Evolutionary conservation across 306 rosid genomes (phyloP).

Genomic region (Cicer bijugum): DNA sequence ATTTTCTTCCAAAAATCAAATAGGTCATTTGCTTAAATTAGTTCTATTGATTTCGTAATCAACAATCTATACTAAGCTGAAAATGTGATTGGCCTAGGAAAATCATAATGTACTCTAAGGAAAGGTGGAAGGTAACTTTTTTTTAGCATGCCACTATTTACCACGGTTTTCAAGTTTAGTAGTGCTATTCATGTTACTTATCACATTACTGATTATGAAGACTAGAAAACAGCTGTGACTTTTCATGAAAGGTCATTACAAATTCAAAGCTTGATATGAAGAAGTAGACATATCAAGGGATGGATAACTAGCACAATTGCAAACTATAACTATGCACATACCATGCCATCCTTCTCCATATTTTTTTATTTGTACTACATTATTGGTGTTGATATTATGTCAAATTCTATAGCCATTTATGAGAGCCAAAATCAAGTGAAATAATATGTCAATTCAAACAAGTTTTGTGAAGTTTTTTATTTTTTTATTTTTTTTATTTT

Average conservation of each 20-base stretch:
- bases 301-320: slow-evolving; percentile 21
- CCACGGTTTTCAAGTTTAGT: slow-evolving; percentile 10
- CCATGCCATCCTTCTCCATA: not conserved
- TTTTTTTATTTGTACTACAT: not conserved
- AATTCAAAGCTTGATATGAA: slow-evolving; percentile 14
- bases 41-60: too few relatives aligned
- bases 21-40: not conserved
- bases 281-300: slow-evolving; percentile 41
- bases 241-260: slow-evolving; percentile 15
- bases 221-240: slow-evolving; percentile 6
- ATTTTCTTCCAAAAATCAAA: not conserved
- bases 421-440: not conserved
- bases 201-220: slow-evolving; percentile 20
- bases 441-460: not conserved
- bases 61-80: not conserved
- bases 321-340: slow-evolving; percentile 25
- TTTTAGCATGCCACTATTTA: not conserved
- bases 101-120: not conserved
- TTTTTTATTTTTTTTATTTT: too few relatives aligned
- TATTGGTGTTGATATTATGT: not conserved
- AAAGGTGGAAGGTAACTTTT: not conserved
- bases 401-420: not conserved
- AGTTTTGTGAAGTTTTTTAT: too few relatives aligned
- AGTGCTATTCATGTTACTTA: not conserved
- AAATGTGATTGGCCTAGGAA: not conserved